Conservation (phyloP, 257 asterid species). For the Agastache rugosa region DNA sequence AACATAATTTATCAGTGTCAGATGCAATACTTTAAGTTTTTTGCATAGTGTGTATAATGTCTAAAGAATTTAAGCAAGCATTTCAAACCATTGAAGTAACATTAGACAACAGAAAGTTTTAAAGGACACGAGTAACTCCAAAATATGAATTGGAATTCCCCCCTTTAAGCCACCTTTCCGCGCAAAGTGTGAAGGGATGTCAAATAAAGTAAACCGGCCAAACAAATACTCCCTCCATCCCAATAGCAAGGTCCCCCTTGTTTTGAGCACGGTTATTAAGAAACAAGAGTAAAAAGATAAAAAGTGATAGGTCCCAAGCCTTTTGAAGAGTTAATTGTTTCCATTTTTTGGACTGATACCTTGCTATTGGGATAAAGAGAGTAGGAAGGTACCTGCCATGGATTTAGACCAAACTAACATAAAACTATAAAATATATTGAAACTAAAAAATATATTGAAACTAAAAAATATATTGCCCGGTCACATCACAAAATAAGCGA, state of each 20-base stretch:
- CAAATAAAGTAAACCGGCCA: constrained; percentile 15
- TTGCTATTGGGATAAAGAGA: too few relatives aligned
- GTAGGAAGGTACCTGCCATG: constrained; percentile 10
- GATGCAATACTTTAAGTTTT: constrained; percentile 5
- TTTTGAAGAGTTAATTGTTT: too few relatives aligned
- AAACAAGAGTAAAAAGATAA: too few relatives aligned
- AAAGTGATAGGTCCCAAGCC: too few relatives aligned
- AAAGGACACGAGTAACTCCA: constrained; percentile 17
- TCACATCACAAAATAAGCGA: not conserved
- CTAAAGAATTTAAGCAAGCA: constrained; percentile 15
- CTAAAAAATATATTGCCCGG: not conserved
- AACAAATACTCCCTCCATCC: too few relatives aligned
- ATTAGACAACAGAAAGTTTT: constrained; percentile 8
- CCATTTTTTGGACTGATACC: too few relatives aligned
- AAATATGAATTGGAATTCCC: not conserved
- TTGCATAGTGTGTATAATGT: constrained; percentile 4
- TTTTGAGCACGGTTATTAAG: too few relatives aligned
- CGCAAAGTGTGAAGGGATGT: constrained; percentile 3
- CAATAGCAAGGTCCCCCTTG: too few relatives aligned
- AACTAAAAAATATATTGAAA: not conserved
- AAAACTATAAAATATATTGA: not conserved
- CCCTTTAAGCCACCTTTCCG: constrained; percentile 9
- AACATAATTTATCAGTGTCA: constrained; percentile 9
- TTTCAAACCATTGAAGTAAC: constrained; percentile 17
- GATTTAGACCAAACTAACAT: constrained; percentile 3